Base-by-base conservation (phyloP, 805 yeast species). In the Maudiozyma turicensis region DNA sequence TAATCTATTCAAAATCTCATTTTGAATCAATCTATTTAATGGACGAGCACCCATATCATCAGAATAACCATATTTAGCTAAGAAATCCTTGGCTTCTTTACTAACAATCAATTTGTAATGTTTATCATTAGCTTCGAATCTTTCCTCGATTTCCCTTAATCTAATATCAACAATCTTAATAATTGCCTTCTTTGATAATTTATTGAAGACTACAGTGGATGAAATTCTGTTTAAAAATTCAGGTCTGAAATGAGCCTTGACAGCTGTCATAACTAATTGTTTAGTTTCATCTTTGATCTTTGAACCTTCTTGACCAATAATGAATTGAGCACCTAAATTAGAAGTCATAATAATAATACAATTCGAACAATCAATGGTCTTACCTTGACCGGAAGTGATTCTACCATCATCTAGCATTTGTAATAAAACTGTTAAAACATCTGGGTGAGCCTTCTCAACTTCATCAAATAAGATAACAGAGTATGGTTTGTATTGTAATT, bases 381-480 rank as follows among this genome's bases (percentile, higher is more conserved):
- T 90, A 63, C 99, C 99, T 63, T 86, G 88, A 48, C 95, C 87
- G 14, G 96, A 85, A 13, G 97, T 88, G 53, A 93, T 82, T 69
- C 96, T 82, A 64, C 99, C 99, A 69, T 93, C 99, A 63, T 93
- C 99, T 52, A 93, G 73, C 71, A 93, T 80, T 69, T 93, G 99
- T 57, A 93, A 75, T 60, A 93, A 74, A 20, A 93, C 84, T 8
- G 96, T 93, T 63, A 91, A 74, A 2, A 93, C 99, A 66, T 91
- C 98, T 1, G 99, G 99, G 6, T 96, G 96, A 14, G 99, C 99
- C 70, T 93, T 93, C 65, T 93, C 99, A 49, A 93, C 96, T 72
- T 93, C 99, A 70, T 93, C 99, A 63, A 93, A 93, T 53, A 93
- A 74, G 40, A 93, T 76, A n/a, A 93, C 99, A 6, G 97, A 87